A percentile compares a stretch with the other conserved stretches of the same genome.
phyloP scores from a whole-genome alignment of 169 alveolate genomes.

The Cryptosporidium baileyi region DNA sequence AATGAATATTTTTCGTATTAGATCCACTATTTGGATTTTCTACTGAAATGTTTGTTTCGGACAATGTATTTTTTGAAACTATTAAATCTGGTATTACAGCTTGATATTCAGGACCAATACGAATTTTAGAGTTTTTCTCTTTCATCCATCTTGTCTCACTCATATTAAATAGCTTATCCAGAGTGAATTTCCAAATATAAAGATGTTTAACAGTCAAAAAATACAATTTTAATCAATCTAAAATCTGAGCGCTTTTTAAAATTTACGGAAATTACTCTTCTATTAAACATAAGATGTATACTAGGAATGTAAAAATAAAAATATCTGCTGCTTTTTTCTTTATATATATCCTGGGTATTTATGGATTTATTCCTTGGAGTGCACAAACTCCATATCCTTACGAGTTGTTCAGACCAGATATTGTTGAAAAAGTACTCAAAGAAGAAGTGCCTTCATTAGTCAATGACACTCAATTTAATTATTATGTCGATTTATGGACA shows the following conservation, averaged over 20 bases:
- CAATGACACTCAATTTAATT: not conserved
- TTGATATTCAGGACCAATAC: slow-evolving; percentile 64
- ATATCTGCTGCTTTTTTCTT: not conserved
- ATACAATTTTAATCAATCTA: too few species aligned
- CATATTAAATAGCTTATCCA: not conserved
- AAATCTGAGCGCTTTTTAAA: too few species aligned
- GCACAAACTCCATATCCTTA: slow-evolving; percentile 59
- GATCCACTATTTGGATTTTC: too few species aligned
- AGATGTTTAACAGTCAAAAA: not conserved
- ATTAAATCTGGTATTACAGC: slow-evolving; percentile 60
- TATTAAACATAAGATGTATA: not conserved
- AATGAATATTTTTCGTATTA: not conserved
- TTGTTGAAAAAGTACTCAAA: not conserved
- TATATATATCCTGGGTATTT: not conserved
- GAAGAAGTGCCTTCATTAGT: slow-evolving; percentile 10
- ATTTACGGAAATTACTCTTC: too few species aligned
- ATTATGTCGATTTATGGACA: slow-evolving; percentile 42
- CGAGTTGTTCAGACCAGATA: slow-evolving; percentile 11
- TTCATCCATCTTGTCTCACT: slow-evolving; percentile 53
- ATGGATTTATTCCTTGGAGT: slow-evolving; percentile 46
- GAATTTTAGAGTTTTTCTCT: slow-evolving; percentile 18
- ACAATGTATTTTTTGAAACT: too few species aligned
- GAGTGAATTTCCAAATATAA: not conserved
- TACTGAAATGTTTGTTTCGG: too few species aligned
- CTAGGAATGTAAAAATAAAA: not conserved